Percentiles rank a stretch among this genome's conserved stretches.
These are phyloP conservation scores for Lanmaoa rubissima DNA, from an alignment of 768 basidiomycete genomes.

Conservation along the genomic window DNA sequence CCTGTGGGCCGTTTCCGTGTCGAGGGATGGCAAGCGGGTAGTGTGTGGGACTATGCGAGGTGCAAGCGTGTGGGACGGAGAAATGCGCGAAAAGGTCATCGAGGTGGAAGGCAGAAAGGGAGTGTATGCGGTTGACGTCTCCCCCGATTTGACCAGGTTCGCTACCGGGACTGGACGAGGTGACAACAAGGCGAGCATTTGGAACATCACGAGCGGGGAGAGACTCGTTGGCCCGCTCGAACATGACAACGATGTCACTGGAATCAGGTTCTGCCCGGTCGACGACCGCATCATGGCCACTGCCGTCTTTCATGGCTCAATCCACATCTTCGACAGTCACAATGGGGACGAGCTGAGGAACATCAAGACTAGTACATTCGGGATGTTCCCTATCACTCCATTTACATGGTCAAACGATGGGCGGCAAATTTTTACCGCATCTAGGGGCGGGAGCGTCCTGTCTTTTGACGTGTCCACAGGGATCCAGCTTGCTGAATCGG, in stretches of 20 bases:
- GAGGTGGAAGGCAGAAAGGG: background rate
- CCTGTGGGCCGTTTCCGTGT: background rate
- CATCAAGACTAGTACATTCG: too few relatives aligned
- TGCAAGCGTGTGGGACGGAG: background rate
- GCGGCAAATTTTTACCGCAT: too few relatives aligned
- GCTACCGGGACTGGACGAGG: background rate
- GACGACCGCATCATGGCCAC: too few relatives aligned
- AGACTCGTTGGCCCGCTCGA: background rate
- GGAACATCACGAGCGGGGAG: background rate
- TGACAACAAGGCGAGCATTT: background rate
- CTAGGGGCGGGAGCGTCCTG: too few relatives aligned
- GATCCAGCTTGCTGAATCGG: too few relatives aligned
- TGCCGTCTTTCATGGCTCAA: too few relatives aligned
- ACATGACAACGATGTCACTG: background rate
- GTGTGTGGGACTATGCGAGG: background rate
- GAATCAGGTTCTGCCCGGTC: too few relatives aligned
- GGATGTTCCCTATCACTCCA: too few relatives aligned
- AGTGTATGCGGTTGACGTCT: background rate
- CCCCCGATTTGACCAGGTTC: background rate
- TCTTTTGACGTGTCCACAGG: too few relatives aligned
- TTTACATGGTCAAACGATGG: too few relatives aligned
- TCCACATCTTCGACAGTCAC: too few relatives aligned
- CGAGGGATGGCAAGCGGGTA: background rate
- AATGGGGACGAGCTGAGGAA: too few relatives aligned
- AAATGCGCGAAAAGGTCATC: background rate